phyloP scores from a whole-genome alignment of 371 early-diverging fungal genomes.

The Mortierella polycephala region DNA sequence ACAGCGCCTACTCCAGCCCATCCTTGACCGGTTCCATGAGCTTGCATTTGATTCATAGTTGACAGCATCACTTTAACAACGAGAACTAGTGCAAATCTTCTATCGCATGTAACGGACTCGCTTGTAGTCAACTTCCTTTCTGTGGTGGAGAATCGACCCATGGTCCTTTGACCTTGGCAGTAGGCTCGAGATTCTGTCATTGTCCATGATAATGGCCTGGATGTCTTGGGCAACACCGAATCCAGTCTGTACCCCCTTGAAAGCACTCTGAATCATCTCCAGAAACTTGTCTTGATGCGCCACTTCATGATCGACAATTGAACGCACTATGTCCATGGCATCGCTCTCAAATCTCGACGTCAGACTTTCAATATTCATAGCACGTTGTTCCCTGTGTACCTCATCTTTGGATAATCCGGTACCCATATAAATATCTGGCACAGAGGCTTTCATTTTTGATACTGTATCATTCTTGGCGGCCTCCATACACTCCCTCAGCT shows the following conservation, averaged over 20 bases:
- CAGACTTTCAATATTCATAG: slow-evolving; percentile 8
- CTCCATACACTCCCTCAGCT: slow-evolving; percentile 3
- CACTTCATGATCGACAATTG: slow-evolving; percentile 6
- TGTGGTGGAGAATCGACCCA: background rate
- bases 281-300: background rate
- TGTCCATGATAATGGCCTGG: slow-evolving; percentile 5
- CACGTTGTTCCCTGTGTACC: background rate
- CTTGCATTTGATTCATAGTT: slow-evolving; percentile 17
- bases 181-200: background rate
- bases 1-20: slow-evolving; percentile 26
- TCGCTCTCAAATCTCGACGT: slow-evolving; percentile 18
- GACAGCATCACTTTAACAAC: background rate
- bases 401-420: background rate
- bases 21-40: slow-evolving; percentile 31
- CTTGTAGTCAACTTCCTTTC: background rate
- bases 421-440: background rate
- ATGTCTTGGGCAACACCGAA: background rate
- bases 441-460: background rate
- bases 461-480: background rate
- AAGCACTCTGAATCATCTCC: background rate
- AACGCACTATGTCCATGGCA: background rate
- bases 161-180: background rate
- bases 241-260: background rate
- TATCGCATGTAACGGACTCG: slow-evolving; percentile 4
- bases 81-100: background rate